phyloP scores from a whole-genome alignment of 768 basidiomycete genomes.

The Daedaleopsis sinensis region DNA sequence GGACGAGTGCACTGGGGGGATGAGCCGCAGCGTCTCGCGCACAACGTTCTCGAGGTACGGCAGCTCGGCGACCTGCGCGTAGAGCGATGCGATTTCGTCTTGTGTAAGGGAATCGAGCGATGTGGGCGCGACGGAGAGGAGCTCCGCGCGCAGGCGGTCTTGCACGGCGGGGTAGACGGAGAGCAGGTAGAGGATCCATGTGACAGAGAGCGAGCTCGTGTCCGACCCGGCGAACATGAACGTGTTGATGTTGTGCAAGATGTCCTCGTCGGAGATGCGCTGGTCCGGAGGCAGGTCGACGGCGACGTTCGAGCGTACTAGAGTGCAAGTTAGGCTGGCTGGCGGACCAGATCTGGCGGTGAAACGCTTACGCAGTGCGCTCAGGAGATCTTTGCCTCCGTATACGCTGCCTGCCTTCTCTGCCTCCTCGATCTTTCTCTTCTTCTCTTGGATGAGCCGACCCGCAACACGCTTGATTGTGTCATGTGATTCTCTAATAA shows the following conservation, averaged over 20 bases:
- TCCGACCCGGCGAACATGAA: constrained; percentile 93
- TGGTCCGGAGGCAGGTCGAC: constrained; percentile 68
- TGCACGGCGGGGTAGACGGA: constrained; percentile 71
- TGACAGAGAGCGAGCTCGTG: constrained; percentile 79
- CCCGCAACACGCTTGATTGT: constrained; percentile 75
- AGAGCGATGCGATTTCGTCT: constrained; percentile 68
- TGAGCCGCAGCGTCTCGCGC: constrained; percentile 75
- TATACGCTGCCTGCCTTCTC: constrained; percentile 54
- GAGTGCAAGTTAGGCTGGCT: background rate
- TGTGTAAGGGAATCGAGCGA: constrained; percentile 47
- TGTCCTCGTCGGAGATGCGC: constrained; percentile 85
- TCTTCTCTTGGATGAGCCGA: constrained; percentile 78
- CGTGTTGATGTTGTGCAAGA: constrained; percentile 84
- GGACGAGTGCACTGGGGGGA: constrained; percentile 82
- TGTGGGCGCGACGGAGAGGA: constrained; percentile 48
- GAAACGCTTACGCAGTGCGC: constrained; percentile 63
- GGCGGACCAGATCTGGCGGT: background rate
- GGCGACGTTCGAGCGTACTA: constrained; percentile 85
- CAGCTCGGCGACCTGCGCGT: constrained; percentile 56
- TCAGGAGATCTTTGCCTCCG: constrained; percentile 75
- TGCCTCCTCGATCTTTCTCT: constrained; percentile 65
- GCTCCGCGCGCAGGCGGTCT: constrained; percentile 69
- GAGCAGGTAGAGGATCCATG: constrained; percentile 82
- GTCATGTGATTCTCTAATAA: constrained; percentile 56
- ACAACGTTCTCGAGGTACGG: constrained; percentile 78